Percentiles rank a stretch among this genome's conserved stretches.
Conservation (phyloP, 2,329 filamentous ascomycete genomes). For the Alternaria sp. region DNA sequence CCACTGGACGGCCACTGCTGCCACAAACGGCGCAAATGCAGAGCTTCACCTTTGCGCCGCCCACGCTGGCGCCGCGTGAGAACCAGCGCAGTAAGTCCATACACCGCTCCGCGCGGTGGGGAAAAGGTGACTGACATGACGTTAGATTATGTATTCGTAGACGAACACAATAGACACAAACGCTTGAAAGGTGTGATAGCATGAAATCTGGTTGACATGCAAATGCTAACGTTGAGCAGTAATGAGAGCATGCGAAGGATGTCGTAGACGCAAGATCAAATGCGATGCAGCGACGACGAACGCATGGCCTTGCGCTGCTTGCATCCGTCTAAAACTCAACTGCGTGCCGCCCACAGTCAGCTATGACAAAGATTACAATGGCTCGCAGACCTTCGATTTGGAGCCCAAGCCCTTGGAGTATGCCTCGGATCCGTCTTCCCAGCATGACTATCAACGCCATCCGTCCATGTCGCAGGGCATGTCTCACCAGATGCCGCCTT, state of each 20-base stretch:
- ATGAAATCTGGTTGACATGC: constrained; percentile 1
- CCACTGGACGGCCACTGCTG: constrained; percentile 68
- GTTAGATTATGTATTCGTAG: constrained; percentile 96
- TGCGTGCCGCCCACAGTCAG: constrained; percentile 89
- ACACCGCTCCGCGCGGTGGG: constrained; percentile 5
- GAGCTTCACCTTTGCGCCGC: constrained; percentile 78
- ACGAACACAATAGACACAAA: constrained; percentile 98
- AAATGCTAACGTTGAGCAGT: constrained; percentile 63
- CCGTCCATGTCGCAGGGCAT: constrained; percentile 42
- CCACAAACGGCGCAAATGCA: constrained; percentile 76
- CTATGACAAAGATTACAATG: constrained; percentile 69
- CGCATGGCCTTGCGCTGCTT: constrained; percentile 96
- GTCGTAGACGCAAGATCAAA: constrained; percentile 94
- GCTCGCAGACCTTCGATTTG: constrained; percentile 53
- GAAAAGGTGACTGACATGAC: constrained; percentile 30
- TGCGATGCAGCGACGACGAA: constrained; percentile 98
- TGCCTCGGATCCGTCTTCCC: constrained; percentile 48
- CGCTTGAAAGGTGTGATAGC: constrained; percentile 79
- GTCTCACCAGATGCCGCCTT: constrained; percentile 40
- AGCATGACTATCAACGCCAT: constrained; percentile 53
- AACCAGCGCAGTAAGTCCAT: constrained; percentile 80
- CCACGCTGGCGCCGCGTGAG: constrained; percentile 70
- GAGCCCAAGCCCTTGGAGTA: constrained; percentile 53
- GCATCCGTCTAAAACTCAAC: constrained; percentile 88
- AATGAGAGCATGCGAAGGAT: constrained; percentile 97